These are phyloP conservation scores for Ophiostoma novo-ulmi DNA, from an alignment of 2,329 filamentous ascomycete species.

Conservation along the genomic window DNA sequence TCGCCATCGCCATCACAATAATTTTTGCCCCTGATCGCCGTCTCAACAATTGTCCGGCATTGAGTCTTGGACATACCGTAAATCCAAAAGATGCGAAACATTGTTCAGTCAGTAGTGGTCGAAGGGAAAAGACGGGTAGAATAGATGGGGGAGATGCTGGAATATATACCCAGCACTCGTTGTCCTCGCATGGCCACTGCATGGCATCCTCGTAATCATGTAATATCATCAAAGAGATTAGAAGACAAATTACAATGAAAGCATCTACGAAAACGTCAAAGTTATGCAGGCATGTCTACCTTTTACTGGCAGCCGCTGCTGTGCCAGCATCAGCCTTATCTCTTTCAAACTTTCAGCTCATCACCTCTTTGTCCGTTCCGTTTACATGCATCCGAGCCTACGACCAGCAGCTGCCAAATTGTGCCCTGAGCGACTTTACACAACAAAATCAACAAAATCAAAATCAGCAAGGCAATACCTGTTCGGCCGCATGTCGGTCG, in stretches of 20 bases:
- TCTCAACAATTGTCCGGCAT: conserved; percentile 7
- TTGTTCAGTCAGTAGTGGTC: no score
- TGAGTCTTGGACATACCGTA: neutral
- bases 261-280: neutral
- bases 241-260: neutral
- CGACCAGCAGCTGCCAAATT: conserved; percentile 39
- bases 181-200: neutral
- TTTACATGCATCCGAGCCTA: conserved; percentile 41
- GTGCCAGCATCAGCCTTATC: conserved; percentile 32
- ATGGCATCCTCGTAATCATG: neutral
- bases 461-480: conserved; percentile 31
- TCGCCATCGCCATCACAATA: neutral
- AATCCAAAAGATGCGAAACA: neutral
- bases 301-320: conserved; percentile 1
- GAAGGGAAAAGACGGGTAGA: neutral
- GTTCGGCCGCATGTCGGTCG: conserved; percentile 37
- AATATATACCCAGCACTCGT: neutral
- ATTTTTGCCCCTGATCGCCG: conserved; percentile 5
- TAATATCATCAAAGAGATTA: neutral
- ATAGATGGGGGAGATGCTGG: no score
- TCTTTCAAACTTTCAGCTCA: conserved; percentile 40
- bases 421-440: conserved; percentile 36
- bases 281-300: neutral
- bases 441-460: neutral
- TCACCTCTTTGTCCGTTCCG: conserved; percentile 37